Base-by-base conservation (phyloP, 2,329 filamentous ascomycete genomes). In the Rhynchosporium secalis region DNA sequence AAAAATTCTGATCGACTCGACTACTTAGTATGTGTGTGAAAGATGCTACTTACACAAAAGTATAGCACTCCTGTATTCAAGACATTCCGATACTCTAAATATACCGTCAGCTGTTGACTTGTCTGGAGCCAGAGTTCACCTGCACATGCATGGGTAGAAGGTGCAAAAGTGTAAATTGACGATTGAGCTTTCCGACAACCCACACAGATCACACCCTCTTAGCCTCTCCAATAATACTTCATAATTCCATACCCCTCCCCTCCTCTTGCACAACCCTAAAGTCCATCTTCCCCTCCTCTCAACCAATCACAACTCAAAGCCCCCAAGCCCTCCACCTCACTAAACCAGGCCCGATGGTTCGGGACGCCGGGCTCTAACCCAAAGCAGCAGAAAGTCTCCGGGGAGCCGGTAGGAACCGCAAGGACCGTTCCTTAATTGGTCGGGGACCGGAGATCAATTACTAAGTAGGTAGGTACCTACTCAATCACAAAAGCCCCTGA, bases 381-480 rank as follows among this genome's bases (percentile, higher is more conserved):
- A 9, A 49, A 13, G 9, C 3, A 55, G 61, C 28, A 10, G 55
- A 28, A 62, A 59, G 26, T 54, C 56, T 48, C 62, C 62, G 59
- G 62, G 62, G 62, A 58, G 47, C 60, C 62, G 56, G 59, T 10
- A 36, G 9, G 33, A 10, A 36, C 33, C 33, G 33, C 51, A 49
- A 10, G 46, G 36, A 56, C 51, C 58, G 58, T 40, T 13, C 10
- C n/a, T 33, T 41, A 33, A 28, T 38, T 29, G 45, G 31, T 28
- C 31, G 59, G 33, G 43, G 38, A 20, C 20, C 20, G 20, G 20
- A 1, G 20, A 20, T 20, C 20, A 20, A 20, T 20, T 20, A 20
- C 20, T 20, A 20, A 20, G 20, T 20, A 20, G 1, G 20, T 20
- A 20, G 20, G 20, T 20, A 20, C 20, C 20, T 20, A 20, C 20